phyloP scores from a whole-genome alignment of 805 yeast genomes.

The Pichia insulana region DNA sequence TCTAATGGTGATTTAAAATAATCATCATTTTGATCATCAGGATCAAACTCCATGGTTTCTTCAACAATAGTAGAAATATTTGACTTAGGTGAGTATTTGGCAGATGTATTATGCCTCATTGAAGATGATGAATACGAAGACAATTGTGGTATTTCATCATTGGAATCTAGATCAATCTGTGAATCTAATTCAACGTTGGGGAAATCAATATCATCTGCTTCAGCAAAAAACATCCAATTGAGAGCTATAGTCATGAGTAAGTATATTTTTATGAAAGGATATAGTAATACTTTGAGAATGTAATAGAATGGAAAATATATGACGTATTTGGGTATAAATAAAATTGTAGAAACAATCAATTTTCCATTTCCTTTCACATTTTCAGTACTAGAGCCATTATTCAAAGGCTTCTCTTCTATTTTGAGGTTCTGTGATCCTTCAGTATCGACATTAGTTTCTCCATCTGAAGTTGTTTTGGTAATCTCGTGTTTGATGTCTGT shows the following conservation, averaged over 20 bases:
- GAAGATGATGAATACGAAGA: neutral
- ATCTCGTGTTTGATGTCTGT: neutral
- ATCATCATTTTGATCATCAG: conserved; percentile 24
- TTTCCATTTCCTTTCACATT: no score
- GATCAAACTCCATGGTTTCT: conserved; percentile 29
- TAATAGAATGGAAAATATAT: conserved; percentile 5
- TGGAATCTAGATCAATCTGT: no score
- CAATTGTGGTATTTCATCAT: no score
- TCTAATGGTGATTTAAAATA: conserved; percentile 28
- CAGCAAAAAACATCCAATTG: neutral
- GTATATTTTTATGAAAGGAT: conserved; percentile 2
- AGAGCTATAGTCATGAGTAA: neutral
- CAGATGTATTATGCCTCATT: neutral
- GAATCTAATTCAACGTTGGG: neutral
- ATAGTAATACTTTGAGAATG: neutral
- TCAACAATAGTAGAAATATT: conserved; percentile 25
- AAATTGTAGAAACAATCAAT: neutral
- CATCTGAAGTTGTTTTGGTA: no score
- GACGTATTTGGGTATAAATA: conserved; percentile 4
- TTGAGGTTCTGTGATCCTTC: no score
- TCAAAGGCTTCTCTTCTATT: no score
- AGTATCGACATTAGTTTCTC: no score
- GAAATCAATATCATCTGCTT: neutral
- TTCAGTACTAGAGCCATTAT: no score
- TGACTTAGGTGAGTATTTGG: conserved; percentile 2